Base-by-base conservation (phyloP, 2,329 filamentous ascomycete genomes). In the Plenodomus lindquistii region DNA sequence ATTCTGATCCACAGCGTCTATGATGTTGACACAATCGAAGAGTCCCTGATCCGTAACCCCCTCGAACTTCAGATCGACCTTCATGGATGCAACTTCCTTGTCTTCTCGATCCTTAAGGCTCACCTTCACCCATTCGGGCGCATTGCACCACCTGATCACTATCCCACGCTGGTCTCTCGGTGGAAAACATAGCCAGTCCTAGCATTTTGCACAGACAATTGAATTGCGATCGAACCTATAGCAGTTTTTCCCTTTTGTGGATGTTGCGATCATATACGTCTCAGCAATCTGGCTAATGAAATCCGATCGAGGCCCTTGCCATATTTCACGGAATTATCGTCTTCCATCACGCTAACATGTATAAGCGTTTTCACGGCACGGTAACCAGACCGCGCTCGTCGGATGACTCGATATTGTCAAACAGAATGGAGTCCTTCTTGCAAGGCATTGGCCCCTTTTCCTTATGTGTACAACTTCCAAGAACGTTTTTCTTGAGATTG, bases 281-380 rank as follows among this genome's bases (percentile, higher is more conserved):
- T 52, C 45, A 8, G 31, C 41, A 15, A 48, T 40, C 20, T 48
- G 45, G 11, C 31, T 27, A 16, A 52, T 52, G 18, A 52, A 48
- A 0, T 15, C 37, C 1, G 21, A 16, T 15, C 41, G 40, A 52
- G 31, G 2, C 8, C 34, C 19, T 40, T 39, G 17, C 29, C 22
- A 24, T 44, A 16, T 11, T 22, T 18, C 29, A 20, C 19, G 0
- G 49, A 41, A 15, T 44, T 42, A 3, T 20, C 34, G 34, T 37
- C 36, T 19, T 37, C 44, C 10, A 27, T 17, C 7, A 52, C 21
- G 1, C 18, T 13, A 6, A 47, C 24, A 19, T 48, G 19, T 2
- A 42, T 27, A 7, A 15, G 7, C 4, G n/a, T 38, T 3, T 10
- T 36, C 11, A 13, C 16, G 18, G 35, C 11, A 13, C 16, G 18